These are phyloP conservation scores for Hydrangea macrophylla DNA, from an alignment of 148 eudicot genomes.

Conservation along the genomic window DNA sequence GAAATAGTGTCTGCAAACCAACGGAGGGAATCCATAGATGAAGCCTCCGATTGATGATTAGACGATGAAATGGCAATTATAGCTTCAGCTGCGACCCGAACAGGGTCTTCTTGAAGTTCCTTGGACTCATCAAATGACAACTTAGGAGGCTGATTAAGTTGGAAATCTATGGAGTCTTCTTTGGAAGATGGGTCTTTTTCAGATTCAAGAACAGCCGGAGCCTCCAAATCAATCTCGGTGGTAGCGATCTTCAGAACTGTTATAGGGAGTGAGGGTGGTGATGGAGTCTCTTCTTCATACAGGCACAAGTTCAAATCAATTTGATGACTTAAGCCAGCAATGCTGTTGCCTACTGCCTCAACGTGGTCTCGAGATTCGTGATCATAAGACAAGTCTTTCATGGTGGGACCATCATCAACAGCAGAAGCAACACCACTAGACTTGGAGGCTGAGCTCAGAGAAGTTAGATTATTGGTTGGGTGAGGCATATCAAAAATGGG, in stretches of 20 bases:
- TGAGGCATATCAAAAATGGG: conserved; percentile 14
- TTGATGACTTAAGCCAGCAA: conserved; percentile 19
- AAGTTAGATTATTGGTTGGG: neutral
- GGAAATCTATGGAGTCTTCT: neutral
- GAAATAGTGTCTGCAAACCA: conserved; percentile 39
- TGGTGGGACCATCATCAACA: neutral
- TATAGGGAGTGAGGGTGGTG: conserved; percentile 23
- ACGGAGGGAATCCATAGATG: conserved; percentile 17
- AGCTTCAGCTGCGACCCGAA: conserved; percentile 39
- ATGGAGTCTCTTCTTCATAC: conserved; percentile 29
- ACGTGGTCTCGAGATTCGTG: neutral
- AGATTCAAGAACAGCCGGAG: conserved; percentile 33
- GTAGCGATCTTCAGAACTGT: conserved; percentile 34
- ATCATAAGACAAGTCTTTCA: neutral
- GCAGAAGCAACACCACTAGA: neutral
- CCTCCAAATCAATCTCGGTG: conserved; percentile 40
- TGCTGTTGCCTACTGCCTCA: conserved; percentile 2
- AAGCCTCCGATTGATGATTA: neutral
- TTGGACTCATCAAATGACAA: conserved; percentile 6
- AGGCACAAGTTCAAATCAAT: conserved; percentile 42
- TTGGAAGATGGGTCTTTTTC: conserved; percentile 11
- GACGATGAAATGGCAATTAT: conserved; percentile 35
- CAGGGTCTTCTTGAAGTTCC: conserved; percentile 20
- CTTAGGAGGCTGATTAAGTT: conserved; percentile 5
- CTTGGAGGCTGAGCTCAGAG: conserved; percentile 2